Evolutionary conservation across 106 monocot species (phyloP).

Genomic region (Dendrobium chrysotoxum): DNA sequence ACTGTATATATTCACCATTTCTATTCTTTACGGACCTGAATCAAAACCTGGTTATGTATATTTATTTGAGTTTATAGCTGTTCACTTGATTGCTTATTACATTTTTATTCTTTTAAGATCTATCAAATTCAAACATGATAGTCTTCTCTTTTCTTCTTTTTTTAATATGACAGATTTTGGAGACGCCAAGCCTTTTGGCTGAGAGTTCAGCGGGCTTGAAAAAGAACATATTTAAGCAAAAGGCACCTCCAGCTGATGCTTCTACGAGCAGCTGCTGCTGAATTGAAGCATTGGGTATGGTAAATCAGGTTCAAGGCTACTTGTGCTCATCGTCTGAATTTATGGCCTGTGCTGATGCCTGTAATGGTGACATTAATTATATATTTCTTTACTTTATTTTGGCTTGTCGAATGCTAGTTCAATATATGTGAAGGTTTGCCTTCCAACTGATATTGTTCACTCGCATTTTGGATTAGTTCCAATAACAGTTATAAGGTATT

Average conservation of each 20-base stretch:
- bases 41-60: neutral
- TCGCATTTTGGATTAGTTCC: too few species aligned
- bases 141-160: neutral
- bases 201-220: constrained; percentile 59
- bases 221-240: constrained; percentile 91
- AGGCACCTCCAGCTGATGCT: constrained; percentile 62
- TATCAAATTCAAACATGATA: neutral
- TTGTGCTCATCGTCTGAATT: neutral
- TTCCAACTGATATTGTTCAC: too few species aligned
- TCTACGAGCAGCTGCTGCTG: constrained; percentile 72
- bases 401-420: too few species aligned
- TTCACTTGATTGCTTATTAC: neutral
- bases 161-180: constrained; percentile 57
- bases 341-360: neutral
- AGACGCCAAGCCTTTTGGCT: constrained; percentile 91
- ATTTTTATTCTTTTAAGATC: neutral
- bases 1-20: neutral
- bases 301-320: neutral
- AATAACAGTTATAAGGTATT: too few species aligned
- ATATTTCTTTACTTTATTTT: too few species aligned
- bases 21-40: neutral
- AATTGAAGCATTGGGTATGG: constrained; percentile 5
- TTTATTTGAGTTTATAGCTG: neutral
- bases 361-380: too few species aligned
- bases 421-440: too few species aligned